Conservation (phyloP, 2,329 filamentous ascomycete genomes). For the Colletotrichum plurivorum region DNA sequence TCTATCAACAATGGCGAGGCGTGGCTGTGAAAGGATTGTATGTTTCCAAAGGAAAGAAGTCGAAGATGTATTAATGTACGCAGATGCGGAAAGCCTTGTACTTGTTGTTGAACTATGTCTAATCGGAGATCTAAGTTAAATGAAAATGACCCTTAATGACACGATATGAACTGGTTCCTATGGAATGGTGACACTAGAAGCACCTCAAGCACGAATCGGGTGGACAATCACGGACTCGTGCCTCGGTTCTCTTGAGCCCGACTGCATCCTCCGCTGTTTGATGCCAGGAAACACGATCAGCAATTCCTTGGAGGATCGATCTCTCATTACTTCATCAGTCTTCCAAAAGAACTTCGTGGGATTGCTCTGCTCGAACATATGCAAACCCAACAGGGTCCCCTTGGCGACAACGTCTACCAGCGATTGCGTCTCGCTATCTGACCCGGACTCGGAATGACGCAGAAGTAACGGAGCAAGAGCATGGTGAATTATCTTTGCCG, state of each 20-base stretch:
- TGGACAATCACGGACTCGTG: neutral
- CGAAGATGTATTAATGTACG: neutral
- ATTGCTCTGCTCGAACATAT: slow-evolving; percentile 6
- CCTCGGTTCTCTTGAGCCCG: neutral
- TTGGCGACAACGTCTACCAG: slow-evolving; percentile 5
- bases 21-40: neutral
- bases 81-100: too few relatives aligned
- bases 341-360: slow-evolving; percentile 1
- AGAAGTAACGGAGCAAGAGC: neutral
- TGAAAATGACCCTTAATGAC: neutral
- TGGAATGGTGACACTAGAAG: neutral
- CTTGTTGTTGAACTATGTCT: too few relatives aligned
- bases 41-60: too few relatives aligned
- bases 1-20: neutral
- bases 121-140: too few relatives aligned
- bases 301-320: neutral
- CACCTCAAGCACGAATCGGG: neutral
- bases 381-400: neutral
- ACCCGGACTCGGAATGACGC: neutral
- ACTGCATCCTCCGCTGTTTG: neutral
- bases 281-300: slow-evolving; percentile 1
- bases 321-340: neutral
- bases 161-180: neutral
- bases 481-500: neutral
- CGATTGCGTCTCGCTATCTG: neutral